A percentile compares a stretch with the other conserved stretches of the same genome.
These are phyloP conservation scores for Nigrograna mackinnonii DNA, from an alignment of 2,329 filamentous ascomycete species.

Conservation along the genomic window DNA sequence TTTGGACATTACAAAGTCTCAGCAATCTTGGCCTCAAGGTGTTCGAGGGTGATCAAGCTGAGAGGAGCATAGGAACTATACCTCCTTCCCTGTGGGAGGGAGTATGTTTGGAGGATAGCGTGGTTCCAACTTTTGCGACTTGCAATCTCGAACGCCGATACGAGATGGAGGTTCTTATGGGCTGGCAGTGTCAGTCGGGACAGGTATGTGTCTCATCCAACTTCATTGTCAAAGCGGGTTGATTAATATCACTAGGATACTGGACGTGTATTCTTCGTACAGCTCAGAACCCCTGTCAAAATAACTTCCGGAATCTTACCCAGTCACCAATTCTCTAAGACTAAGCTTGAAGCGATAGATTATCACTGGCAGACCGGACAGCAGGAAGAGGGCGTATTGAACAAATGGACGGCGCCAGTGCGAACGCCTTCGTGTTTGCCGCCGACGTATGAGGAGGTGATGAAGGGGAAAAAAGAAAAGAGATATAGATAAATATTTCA, in stretches of 20 bases:
- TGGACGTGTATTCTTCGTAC: slow-evolving; percentile 15
- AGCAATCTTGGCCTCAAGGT: slow-evolving; percentile 13
- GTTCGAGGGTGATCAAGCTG: slow-evolving; percentile 1
- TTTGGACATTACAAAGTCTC: slow-evolving; percentile 16
- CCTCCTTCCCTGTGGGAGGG: slow-evolving; percentile 9
- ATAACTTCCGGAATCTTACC: slow-evolving; percentile 12
- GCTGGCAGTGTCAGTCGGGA: slow-evolving; percentile 12
- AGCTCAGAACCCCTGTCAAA: slow-evolving; percentile 12
- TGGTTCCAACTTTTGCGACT: slow-evolving; percentile 13
- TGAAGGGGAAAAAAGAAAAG: background rate
- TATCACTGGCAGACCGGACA: too few species aligned
- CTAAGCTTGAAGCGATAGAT: too few species aligned
- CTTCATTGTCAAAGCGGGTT: background rate
- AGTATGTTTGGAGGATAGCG: slow-evolving; percentile 3
- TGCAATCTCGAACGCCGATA: slow-evolving; percentile 18
- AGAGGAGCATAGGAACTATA: slow-evolving; percentile 3
- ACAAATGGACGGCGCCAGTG: too few species aligned
- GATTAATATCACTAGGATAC: background rate
- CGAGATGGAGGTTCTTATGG: slow-evolving; percentile 17
- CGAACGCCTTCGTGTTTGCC: too few species aligned
- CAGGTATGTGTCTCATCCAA: slow-evolving; percentile 1
- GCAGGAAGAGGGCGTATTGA: too few species aligned
- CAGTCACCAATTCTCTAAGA: too few species aligned
- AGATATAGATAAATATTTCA: too few species aligned
- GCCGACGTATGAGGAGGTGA: background rate